Percentiles rank a stretch among this genome's conserved stretches.
Evolutionary conservation across 2,329 filamentous ascomycete species (phyloP).

Genomic region (Trichoderma afroharzianum): DNA sequence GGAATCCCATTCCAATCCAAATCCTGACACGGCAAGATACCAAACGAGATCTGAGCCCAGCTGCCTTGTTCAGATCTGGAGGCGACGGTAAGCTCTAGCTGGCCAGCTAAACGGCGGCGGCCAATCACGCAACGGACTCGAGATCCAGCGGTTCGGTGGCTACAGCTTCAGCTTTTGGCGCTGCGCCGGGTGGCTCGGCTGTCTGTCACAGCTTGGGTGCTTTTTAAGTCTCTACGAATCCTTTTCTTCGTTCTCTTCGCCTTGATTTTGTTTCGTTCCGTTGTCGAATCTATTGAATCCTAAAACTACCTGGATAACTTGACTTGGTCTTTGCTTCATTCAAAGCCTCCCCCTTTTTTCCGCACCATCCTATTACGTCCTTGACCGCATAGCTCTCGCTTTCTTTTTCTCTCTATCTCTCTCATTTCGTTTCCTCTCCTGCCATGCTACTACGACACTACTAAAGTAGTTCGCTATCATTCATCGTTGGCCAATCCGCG

Average conservation of each 20-base stretch:
- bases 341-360: not conserved
- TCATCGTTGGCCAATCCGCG: not conserved
- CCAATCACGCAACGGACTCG: not conserved
- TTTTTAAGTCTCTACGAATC: not conserved
- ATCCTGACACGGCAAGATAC: not conserved
- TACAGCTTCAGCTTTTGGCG: not conserved
- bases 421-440: not conserved
- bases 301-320: not conserved
- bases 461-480: not conserved
- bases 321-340: not conserved
- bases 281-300: not conserved
- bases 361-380: not conserved
- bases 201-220: not conserved
- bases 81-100: slow-evolving; percentile 1
- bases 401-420: not conserved
- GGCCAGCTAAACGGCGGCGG: not conserved
- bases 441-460: not conserved
- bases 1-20: not conserved
- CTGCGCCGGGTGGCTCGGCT: slow-evolving; percentile 13
- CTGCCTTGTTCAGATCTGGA: not conserved
- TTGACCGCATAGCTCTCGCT: not conserved
- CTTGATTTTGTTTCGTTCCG: not conserved
- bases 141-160: slow-evolving; percentile 1
- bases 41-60: not conserved
- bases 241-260: not conserved